phyloP scores from a whole-genome alignment of 75 land plant genomes.

The Selaginella tamariscina region DNA sequence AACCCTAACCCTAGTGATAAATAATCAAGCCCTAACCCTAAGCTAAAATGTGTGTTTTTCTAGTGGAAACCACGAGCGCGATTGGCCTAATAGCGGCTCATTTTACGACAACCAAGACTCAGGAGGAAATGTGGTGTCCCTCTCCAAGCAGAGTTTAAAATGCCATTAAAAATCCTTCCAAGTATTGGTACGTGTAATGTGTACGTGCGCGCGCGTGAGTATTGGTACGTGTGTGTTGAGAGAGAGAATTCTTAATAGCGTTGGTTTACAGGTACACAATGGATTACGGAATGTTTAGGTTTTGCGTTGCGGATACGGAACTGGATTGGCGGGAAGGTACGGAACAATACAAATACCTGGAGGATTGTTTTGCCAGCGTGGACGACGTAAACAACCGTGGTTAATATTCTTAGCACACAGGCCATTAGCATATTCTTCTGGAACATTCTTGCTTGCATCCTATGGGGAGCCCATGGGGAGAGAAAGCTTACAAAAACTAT shows the following conservation, averaged over 20 bases:
- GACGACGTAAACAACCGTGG: conserved; percentile 96
- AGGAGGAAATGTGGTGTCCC: conserved; percentile 95
- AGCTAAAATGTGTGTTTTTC: conserved; percentile 4
- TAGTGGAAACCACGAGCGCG: conserved; percentile 98
- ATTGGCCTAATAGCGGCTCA: conserved; percentile 80
- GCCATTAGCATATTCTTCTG: conserved; percentile 79
- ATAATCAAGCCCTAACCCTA: too few relatives aligned
- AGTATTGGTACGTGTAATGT: conserved; percentile 66
- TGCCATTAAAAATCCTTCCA: conserved; percentile 67
- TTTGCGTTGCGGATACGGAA: conserved; percentile 30
- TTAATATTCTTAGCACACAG: conserved; percentile 86
- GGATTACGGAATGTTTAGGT: not conserved
- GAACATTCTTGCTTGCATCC: conserved; percentile 36
- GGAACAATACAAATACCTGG: conserved; percentile 69
- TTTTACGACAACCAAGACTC: conserved; percentile 72
- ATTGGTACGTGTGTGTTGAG: too few relatives aligned
- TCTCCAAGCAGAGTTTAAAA: conserved; percentile 66
- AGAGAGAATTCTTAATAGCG: too few relatives aligned
- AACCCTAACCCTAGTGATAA: too few relatives aligned
- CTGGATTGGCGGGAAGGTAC: conserved; percentile 76
- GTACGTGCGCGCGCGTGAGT: too few relatives aligned
- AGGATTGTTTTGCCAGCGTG: conserved; percentile 55
- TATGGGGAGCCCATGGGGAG: conserved; percentile 90
- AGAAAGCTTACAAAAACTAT: conserved; percentile 68
- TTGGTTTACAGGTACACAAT: not conserved